These are phyloP conservation scores for Corymbia citriodora DNA, from an alignment of 441 rosid genomes.

Conservation along the genomic window DNA sequence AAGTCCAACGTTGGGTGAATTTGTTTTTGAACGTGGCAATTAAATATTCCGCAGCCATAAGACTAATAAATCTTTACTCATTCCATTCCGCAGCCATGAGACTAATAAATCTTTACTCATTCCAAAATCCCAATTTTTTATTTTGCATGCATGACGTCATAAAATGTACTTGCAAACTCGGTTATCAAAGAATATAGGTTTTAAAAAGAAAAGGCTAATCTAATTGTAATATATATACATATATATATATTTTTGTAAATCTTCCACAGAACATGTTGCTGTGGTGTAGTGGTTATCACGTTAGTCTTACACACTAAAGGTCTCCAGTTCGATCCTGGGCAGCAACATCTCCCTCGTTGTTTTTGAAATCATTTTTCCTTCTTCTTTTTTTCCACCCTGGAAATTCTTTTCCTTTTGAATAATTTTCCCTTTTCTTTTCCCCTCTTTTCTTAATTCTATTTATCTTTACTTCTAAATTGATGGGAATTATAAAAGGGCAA, in stretches of 20 bases:
- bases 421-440: not conserved
- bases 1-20: not conserved
- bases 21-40: not conserved
- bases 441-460: not conserved
- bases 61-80: not conserved
- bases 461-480: not conserved
- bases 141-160: not conserved
- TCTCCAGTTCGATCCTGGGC: conserved; percentile 6
- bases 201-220: not conserved
- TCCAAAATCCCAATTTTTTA: not conserved
- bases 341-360: not conserved
- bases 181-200: not conserved
- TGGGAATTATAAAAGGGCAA: not conserved
- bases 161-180: not conserved
- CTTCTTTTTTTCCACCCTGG: not conserved
- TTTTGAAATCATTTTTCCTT: not conserved
- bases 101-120: not conserved
- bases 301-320: conserved; percentile 13
- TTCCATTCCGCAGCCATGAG: not conserved
- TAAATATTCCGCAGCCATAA: not conserved
- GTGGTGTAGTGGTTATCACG: conserved; percentile 17
- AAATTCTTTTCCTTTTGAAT: too few relatives aligned
- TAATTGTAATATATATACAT: too few relatives aligned
- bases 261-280: not conserved
- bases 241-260: too few relatives aligned